phyloP scores from a whole-genome alignment of 805 yeast genomes.

The Metschnikowia lachancei region DNA sequence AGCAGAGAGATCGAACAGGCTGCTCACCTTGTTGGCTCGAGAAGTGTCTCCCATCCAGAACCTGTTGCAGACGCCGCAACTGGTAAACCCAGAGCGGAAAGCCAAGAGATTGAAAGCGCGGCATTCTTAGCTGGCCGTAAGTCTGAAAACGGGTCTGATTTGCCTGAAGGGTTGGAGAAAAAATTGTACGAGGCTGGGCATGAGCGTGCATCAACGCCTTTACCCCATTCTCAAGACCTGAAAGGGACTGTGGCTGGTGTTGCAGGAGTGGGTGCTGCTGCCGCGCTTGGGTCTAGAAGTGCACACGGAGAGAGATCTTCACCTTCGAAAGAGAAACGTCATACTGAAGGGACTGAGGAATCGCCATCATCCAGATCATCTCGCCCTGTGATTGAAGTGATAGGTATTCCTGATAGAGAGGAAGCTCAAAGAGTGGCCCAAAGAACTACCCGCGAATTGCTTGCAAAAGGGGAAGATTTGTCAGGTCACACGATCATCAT shows the following conservation, averaged over 20 bases:
- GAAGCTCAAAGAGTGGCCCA: conserved; percentile 33
- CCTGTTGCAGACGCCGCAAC: conserved; percentile 3
- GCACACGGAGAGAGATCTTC: not conserved
- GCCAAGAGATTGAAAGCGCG: conserved; percentile 6
- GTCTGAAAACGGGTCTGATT: not conserved
- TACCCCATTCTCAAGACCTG: not conserved
- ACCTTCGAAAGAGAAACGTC: not conserved
- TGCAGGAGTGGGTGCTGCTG: conserved; percentile 1
- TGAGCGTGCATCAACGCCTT: not conserved
- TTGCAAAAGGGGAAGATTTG: conserved; percentile 33
- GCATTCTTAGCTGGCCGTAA: conserved; percentile 6
- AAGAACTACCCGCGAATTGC: conserved; percentile 30
- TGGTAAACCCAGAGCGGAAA: conserved; percentile 2
- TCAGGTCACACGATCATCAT: conserved; percentile 33
- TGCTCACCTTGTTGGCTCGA: not conserved
- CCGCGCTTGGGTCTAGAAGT: not conserved
- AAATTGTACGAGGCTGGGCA: conserved; percentile 3
- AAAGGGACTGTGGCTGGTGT: conserved; percentile 1
- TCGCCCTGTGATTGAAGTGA: conserved; percentile 30
- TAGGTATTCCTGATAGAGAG: conserved; percentile 32
- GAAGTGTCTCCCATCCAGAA: not conserved
- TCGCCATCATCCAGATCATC: not conserved
- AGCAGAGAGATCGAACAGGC: conserved; percentile 11
- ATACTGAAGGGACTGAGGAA: not conserved
- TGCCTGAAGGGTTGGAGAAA: conserved; percentile 1